These are phyloP conservation scores for Leptosphaerulina australis DNA, from an alignment of 2,329 filamentous ascomycete genomes.

Conservation along the genomic window DNA sequence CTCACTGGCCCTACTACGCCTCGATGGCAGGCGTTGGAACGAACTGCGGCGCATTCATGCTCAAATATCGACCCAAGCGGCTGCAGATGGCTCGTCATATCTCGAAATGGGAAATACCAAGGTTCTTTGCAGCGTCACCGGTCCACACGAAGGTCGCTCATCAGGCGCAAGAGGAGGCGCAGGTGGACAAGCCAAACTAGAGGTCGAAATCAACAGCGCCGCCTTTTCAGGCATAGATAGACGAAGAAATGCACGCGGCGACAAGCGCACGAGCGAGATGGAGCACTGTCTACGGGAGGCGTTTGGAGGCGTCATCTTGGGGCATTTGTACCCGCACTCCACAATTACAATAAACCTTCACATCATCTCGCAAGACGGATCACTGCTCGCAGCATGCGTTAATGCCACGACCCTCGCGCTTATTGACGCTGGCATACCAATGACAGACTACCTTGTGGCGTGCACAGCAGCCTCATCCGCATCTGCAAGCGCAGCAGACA, in stretches of 20 bases:
- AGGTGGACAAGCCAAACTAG: slow-evolving; percentile 67
- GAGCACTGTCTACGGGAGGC: slow-evolving; percentile 78
- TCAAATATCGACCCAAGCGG: slow-evolving; percentile 89
- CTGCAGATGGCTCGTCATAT: slow-evolving; percentile 90
- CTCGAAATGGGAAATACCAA: slow-evolving; percentile 98
- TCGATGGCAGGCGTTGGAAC: slow-evolving; percentile 89
- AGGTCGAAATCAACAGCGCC: slow-evolving; percentile 82
- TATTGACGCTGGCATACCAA: slow-evolving; percentile 92
- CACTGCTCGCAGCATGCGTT: slow-evolving; percentile 83
- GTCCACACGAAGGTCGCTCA: slow-evolving; percentile 74
- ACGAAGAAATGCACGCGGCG: slow-evolving; percentile 60
- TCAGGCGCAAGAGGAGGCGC: slow-evolving; percentile 55
- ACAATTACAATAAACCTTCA: slow-evolving; percentile 84
- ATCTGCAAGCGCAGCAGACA: slow-evolving; percentile 54
- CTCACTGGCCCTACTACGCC: slow-evolving; percentile 73
- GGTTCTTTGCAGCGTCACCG: slow-evolving; percentile 89
- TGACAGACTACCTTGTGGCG: slow-evolving; percentile 88
- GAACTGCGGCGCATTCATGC: slow-evolving; percentile 88
- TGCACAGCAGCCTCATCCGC: slow-evolving; percentile 85
- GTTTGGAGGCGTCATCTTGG: slow-evolving; percentile 78
- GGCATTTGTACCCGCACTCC: slow-evolving; percentile 85
- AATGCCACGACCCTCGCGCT: slow-evolving; percentile 92
- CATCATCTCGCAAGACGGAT: slow-evolving; percentile 88
- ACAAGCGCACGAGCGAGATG: slow-evolving; percentile 79
- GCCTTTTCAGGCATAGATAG: slow-evolving; percentile 89